Conservation (phyloP, 2,329 filamentous ascomycete genomes). For the Pseudogymnoascus sp. region DNA sequence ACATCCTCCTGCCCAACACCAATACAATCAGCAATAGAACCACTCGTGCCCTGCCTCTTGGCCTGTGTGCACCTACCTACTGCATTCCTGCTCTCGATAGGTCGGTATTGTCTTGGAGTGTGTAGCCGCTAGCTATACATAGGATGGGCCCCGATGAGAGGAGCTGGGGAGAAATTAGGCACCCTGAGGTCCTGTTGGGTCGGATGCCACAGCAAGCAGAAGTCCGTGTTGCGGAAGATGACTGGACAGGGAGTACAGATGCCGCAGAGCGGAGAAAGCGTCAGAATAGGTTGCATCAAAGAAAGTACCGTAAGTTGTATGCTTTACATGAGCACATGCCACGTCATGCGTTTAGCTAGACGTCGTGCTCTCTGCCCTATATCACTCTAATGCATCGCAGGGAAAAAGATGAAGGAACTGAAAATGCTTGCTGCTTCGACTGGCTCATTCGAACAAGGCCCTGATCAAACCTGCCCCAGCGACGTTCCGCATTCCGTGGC, state of each 20-base stretch:
- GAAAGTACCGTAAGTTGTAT: slow-evolving; percentile 29
- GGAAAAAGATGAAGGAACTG: neutral
- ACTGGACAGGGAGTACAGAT: slow-evolving; percentile 31
- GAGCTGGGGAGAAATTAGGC: neutral
- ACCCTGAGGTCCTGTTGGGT: slow-evolving; percentile 13
- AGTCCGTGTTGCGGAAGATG: slow-evolving; percentile 21
- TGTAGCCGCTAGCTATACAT: neutral
- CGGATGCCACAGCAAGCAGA: slow-evolving; percentile 13
- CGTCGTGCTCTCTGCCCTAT: neutral
- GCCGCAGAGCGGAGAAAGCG: slow-evolving; percentile 27
- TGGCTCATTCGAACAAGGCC: neutral
- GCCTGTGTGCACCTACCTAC: neutral
- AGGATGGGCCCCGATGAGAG: slow-evolving; percentile 12
- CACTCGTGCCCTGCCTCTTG: neutral
- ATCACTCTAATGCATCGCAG: neutral
- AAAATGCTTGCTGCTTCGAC: neutral
- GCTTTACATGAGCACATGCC: slow-evolving; percentile 16
- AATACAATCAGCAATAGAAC: neutral
- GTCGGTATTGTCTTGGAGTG: neutral
- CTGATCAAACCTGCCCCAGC: too few relatives aligned
- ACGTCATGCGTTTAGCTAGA: neutral
- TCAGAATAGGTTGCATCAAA: slow-evolving; percentile 32
- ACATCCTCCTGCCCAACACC: neutral
- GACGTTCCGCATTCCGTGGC: too few relatives aligned
- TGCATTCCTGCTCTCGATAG: neutral